Evolutionary conservation across 2,329 filamentous ascomycete species (phyloP).

Genomic region (Aspergillus carbonarius): DNA sequence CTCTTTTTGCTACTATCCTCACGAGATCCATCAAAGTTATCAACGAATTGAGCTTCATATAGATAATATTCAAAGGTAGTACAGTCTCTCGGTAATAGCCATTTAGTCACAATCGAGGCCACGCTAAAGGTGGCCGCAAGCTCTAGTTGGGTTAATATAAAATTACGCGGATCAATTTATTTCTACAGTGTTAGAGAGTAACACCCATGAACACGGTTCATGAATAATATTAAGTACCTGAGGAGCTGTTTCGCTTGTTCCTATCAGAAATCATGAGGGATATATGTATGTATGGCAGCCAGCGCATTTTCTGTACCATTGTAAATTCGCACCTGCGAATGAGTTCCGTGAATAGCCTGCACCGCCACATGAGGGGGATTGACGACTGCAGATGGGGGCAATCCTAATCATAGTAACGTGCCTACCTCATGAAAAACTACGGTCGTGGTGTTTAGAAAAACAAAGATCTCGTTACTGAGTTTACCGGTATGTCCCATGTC

Average conservation of each 20-base stretch:
- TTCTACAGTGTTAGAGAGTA: no score
- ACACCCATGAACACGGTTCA: no score
- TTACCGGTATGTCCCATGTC: background rate
- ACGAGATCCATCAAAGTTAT: no score
- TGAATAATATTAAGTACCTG: no score
- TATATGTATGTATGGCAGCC: background rate
- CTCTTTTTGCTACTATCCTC: no score
- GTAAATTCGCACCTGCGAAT: background rate
- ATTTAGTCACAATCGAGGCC: no score
- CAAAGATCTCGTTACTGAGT: background rate
- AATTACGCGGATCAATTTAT: no score
- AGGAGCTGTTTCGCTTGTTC: background rate
- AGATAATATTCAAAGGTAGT: no score
- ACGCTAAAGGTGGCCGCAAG: no score
- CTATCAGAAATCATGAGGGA: background rate
- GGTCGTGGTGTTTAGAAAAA: background rate
- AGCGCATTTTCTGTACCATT: conserved; percentile 1
- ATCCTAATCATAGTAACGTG: background rate
- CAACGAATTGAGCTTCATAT: no score
- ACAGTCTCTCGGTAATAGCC: no score
- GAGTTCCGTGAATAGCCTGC: background rate
- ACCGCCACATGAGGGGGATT: conserved; percentile 12
- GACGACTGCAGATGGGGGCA: background rate
- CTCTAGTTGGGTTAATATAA: no score
- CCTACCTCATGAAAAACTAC: background rate